Evolutionary conservation across 192 early-diverging fungal genomes (phyloP).

Genomic region (Oehlia diaphana): DNA sequence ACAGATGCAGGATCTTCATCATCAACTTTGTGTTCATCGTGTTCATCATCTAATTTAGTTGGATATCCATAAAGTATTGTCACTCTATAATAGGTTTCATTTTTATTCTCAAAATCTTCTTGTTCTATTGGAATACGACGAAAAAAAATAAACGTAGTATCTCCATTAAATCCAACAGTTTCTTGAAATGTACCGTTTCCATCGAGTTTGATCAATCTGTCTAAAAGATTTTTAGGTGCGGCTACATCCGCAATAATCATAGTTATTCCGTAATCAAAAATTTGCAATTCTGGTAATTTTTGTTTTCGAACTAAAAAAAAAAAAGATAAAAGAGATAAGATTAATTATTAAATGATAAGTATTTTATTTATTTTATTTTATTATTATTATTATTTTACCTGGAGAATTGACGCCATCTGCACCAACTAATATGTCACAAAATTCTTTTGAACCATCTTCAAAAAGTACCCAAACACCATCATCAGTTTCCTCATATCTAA

Average conservation of each 20-base stretch:
- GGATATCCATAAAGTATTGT: not conserved
- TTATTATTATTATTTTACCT: not conserved
- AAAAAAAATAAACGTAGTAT: not conserved
- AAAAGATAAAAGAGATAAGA: not conserved
- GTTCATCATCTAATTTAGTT: not conserved
- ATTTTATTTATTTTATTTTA: too few species aligned
- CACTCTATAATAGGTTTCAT: not conserved
- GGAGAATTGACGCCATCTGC: constrained; percentile 17
- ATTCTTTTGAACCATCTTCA: constrained; percentile 11
- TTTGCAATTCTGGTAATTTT: not conserved
- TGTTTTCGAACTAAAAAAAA: constrained; percentile 10
- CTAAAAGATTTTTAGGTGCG: not conserved
- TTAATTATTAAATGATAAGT: not conserved
- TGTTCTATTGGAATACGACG: not conserved
- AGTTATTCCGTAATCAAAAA: not conserved
- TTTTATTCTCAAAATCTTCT: not conserved
- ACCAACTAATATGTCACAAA: constrained; percentile 10
- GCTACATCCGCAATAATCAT: not conserved
- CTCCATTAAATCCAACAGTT: not conserved
- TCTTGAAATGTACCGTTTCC: not conserved
- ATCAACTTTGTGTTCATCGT: too few species aligned
- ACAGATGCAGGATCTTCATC: too few species aligned
- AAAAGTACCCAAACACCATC: constrained; percentile 8
- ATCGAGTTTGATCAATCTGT: not conserved
- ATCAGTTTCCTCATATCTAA: constrained; percentile 13